Evolutionary conservation across 768 basidiomycete genomes (phyloP).

Genomic region (Calocera cornea): DNA sequence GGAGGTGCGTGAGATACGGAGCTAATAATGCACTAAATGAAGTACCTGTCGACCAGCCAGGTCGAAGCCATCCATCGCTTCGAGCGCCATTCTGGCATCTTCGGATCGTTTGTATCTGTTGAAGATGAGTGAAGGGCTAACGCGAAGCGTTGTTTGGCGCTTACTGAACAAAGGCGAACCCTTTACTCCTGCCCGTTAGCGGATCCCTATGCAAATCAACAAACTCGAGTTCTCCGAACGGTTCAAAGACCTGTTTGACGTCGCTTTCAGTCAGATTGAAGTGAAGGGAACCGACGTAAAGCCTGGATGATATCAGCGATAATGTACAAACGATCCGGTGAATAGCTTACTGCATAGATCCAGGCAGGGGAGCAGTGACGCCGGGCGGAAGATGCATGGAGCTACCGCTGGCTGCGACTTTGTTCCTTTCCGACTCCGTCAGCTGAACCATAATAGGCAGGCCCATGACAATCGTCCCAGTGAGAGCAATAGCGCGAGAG

Average conservation of each 20-base stretch:
- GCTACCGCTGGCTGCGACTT: constrained; percentile 62
- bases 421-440: constrained; percentile 90
- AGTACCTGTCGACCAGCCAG: constrained; percentile 84
- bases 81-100: constrained; percentile 91
- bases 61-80: constrained; percentile 98
- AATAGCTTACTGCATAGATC: constrained; percentile 64
- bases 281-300: constrained; percentile 94
- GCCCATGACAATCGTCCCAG: constrained; percentile 96
- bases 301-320: constrained; percentile 31
- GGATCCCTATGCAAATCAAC: constrained; percentile 96
- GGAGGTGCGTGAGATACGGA: constrained; percentile 14
- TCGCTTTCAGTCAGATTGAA: constrained; percentile 95
- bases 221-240: constrained; percentile 95
- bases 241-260: constrained; percentile 97
- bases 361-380: constrained; percentile 57
- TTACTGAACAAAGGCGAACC: constrained; percentile 95
- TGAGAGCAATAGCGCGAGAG: constrained; percentile 75
- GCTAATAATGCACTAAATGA: constrained; percentile 15
- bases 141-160: constrained; percentile 19
- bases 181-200: constrained; percentile 89
- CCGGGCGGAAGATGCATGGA: constrained; percentile 76
- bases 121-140: not conserved
- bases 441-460: constrained; percentile 92
- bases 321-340: constrained; percentile 18
- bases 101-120: constrained; percentile 74